Evolutionary conservation across 371 early-diverging fungal genomes (phyloP).

Genomic region (Nematocida homosporus): DNA sequence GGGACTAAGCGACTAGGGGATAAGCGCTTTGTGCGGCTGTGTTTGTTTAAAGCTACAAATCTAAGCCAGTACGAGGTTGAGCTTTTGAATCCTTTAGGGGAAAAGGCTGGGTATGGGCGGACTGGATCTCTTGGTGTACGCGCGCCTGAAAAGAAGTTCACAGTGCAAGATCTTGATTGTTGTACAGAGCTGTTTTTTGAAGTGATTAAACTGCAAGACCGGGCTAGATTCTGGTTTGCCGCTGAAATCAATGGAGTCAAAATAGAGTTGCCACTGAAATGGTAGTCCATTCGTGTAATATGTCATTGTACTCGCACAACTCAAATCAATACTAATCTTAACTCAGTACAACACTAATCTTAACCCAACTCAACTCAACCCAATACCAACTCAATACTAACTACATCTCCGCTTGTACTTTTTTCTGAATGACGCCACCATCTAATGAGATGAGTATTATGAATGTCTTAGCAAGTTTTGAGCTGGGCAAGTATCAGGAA

Average conservation of each 20-base stretch:
- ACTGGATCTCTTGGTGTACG: slow-evolving; percentile 9
- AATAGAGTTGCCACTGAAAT: too few species aligned
- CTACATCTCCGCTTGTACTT: too few species aligned
- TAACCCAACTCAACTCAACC: too few species aligned
- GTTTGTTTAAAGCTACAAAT: slow-evolving; percentile 3
- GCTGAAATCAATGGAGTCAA: slow-evolving; percentile 23
- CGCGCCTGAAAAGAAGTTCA: not conserved
- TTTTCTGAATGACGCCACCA: too few species aligned
- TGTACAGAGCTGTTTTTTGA: slow-evolving; percentile 40
- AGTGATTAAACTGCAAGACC: not conserved
- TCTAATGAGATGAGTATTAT: slow-evolving; percentile 10
- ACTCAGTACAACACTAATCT: too few species aligned
- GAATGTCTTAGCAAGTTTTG: slow-evolving; percentile 38
- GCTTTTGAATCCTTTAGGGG: slow-evolving; percentile 35
- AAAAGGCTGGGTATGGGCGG: not conserved
- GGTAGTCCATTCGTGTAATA: too few species aligned
- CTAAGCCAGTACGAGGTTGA: slow-evolving; percentile 1
- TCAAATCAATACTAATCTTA: too few species aligned
- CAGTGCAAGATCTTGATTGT: slow-evolving; percentile 32
- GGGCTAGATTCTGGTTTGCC: not conserved
- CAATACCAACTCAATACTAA: too few species aligned
- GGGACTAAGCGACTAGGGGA: slow-evolving; percentile 1
- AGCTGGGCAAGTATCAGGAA: slow-evolving; percentile 13
- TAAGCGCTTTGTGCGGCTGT: slow-evolving; percentile 22
- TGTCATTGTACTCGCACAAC: too few species aligned